Base-by-base conservation (phyloP, 2,329 filamentous ascomycete species). In the Clonostachys sp. region DNA sequence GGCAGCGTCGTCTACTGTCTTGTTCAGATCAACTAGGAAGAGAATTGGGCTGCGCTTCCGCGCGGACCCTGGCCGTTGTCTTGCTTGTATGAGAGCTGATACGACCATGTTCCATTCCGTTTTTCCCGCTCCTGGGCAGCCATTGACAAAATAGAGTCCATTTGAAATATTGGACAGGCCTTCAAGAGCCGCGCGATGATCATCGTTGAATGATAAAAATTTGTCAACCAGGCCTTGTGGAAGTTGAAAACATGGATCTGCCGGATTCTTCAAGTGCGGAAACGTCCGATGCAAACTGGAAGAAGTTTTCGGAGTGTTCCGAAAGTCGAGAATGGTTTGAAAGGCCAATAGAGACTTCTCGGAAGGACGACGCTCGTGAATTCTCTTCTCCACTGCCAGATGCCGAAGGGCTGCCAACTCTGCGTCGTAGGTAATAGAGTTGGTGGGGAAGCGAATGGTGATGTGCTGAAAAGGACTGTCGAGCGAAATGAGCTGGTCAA, bases 11-110 rank as follows among this genome's bases (percentile, higher is more conserved):
- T 75, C 70, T 1, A 72, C 64, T 0, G 73, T 69, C 41, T 71
- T 66, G 53, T 76, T 76, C 46, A 76, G 68, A 45, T 76, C 73
- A 2, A 75, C 60, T 0, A 76, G 54, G 44, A 74, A 75, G 0
- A 76, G 56, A 12, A 76, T 63, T 7, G 63, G 71, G 6, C 48
- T 61, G 9, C 50, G 53, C 13, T 49, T 47, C 13, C 53, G 51
- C n/a, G 51, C 57, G 3, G 48, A 46, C 5, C 48, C 53, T 24
- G 55, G 56, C 10, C 53, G 56, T 17, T 47, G 54, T 41, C 60
- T 65, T 13, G 59, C 59, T 39, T 66, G 64, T 9, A 68, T 65
- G 16, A 73, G 55, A 0, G 65, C 67, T 2, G 71, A 60, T 3
- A 73, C 53, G 2, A 70, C 55, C 53, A 74, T 64, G 34, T 68